Percentiles rank a stretch among this genome's conserved stretches.
Conservation (phyloP, 352 stramenopile genomes). For the Pilasporangium apinafurcum region DNA sequence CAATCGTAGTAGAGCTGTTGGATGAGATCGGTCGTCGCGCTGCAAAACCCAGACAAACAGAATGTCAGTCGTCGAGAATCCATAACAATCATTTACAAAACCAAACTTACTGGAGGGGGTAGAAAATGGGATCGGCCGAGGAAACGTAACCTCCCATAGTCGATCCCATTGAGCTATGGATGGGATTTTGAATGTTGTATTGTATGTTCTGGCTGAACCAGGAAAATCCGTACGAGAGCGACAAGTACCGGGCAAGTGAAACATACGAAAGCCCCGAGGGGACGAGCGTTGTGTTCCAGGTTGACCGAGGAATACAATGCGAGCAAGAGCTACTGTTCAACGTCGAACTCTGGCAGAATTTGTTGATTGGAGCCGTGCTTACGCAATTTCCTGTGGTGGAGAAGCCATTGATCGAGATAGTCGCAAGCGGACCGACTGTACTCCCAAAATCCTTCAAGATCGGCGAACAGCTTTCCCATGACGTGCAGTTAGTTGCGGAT, state of each 20-base stretch:
- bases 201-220: constrained; percentile 57
- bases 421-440: constrained; percentile 10
- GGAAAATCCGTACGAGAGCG: constrained; percentile 29
- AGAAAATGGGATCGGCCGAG: constrained; percentile 67
- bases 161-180: constrained; percentile 47
- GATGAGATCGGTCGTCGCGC: constrained; percentile 49
- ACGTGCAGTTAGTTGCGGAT: constrained; percentile 20
- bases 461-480: constrained; percentile 45
- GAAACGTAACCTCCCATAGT: constrained; percentile 41
- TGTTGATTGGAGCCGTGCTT: constrained; percentile 4
- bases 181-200: constrained; percentile 52
- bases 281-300: constrained; percentile 30
- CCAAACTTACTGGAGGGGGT: constrained; percentile 61
- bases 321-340: constrained; percentile 22
- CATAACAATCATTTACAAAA: not conserved
- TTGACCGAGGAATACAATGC: constrained; percentile 44
- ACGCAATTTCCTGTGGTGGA: constrained; percentile 13
- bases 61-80: not conserved
- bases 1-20: constrained; percentile 65
- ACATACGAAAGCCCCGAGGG: constrained; percentile 58
- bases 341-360: constrained; percentile 51
- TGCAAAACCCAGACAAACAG: constrained; percentile 5
- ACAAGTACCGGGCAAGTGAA: constrained; percentile 34
- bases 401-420: constrained; percentile 16
- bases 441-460: constrained; percentile 64